Conservation (phyloP, 2,329 filamentous ascomycete genomes). For the Phaeosphaeria sp. region DNA sequence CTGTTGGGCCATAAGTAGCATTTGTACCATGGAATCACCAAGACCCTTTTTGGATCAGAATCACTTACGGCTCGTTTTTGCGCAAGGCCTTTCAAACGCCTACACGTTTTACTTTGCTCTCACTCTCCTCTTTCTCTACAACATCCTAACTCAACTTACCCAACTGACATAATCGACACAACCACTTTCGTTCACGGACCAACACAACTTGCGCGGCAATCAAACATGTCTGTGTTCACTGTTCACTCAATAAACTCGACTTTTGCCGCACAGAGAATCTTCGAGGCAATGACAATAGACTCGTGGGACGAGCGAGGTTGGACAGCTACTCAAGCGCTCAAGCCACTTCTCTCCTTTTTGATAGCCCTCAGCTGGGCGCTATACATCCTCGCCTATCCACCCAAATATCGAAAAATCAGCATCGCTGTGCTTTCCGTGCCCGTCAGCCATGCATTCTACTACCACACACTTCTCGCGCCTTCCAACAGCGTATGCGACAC, state of each 20-base stretch:
- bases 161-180: not conserved
- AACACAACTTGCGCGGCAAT: not conserved
- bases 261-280: not conserved
- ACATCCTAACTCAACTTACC: not conserved
- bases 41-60: not conserved
- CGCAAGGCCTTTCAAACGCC: not conserved
- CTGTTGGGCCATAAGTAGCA: not conserved
- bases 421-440: conserved; percentile 16
- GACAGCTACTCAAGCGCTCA: no score
- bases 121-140: not conserved
- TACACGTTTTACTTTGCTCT: not conserved
- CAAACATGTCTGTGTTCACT: not conserved
- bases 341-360: not conserved
- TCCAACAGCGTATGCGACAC: conserved; percentile 16
- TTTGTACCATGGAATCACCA: not conserved
- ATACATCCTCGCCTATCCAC: conserved; percentile 25
- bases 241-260: not conserved
- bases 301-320: not conserved
- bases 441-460: conserved; percentile 14
- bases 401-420: conserved; percentile 10
- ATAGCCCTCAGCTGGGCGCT: conserved; percentile 9
- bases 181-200: no score
- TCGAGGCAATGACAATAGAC: not conserved
- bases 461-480: conserved; percentile 8
- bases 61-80: not conserved